These are phyloP conservation scores for Rhodotorula paludigena DNA, from an alignment of 768 basidiomycete genomes.

Conservation along the genomic window DNA sequence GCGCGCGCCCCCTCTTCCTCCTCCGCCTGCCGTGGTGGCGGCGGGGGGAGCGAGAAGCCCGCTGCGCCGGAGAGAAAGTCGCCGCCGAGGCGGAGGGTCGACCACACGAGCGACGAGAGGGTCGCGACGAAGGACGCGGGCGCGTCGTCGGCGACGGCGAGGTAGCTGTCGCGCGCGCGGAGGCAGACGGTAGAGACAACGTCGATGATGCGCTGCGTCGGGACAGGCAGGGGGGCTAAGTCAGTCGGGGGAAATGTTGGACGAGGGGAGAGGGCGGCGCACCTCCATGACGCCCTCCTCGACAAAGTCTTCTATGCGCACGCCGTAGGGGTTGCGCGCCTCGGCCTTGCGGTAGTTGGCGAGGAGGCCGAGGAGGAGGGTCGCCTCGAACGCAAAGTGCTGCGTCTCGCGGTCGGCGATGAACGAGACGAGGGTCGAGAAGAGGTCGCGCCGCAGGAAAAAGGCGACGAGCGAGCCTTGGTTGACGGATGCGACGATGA, in stretches of 20 bases:
- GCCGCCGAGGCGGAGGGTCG: conserved; percentile 21
- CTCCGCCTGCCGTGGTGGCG: not conserved
- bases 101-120: conserved; percentile 34
- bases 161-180: conserved; percentile 13
- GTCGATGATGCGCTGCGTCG: conserved; percentile 26
- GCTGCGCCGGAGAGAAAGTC: conserved; percentile 7
- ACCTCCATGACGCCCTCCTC: conserved; percentile 39
- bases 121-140: conserved; percentile 33
- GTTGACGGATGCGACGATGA: conserved; percentile 30
- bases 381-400: conserved; percentile 31
- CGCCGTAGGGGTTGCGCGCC: conserved; percentile 36
- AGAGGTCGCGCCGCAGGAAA: conserved; percentile 43
- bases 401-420: conserved; percentile 16
- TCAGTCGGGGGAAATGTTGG: not conserved
- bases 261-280: not conserved
- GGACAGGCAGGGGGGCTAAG: too few relatives aligned
- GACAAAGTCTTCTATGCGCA: conserved; percentile 42
- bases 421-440: conserved; percentile 38
- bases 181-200: conserved; percentile 13
- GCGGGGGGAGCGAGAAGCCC: conserved; percentile 15
- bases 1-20: not conserved
- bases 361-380: conserved; percentile 37
- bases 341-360: conserved; percentile 39
- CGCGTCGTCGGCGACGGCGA: conserved; percentile 34
- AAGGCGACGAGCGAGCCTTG: conserved; percentile 34